Evolutionary conservation across 257 asterid genomes (phyloP).

Genomic region (Cinchona pubescens): DNA sequence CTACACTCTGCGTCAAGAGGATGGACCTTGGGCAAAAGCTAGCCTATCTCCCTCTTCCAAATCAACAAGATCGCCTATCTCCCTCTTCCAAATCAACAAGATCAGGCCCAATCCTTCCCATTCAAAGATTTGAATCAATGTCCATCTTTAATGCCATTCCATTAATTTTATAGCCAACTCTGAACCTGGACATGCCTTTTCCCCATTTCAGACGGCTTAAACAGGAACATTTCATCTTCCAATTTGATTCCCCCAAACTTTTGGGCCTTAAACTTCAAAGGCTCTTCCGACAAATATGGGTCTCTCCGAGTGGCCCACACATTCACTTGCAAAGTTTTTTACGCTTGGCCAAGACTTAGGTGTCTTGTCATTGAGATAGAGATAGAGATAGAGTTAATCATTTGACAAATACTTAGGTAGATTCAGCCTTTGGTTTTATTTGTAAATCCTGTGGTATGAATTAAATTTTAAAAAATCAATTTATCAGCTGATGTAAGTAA

Average conservation of each 20-base stretch:
- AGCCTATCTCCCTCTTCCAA: slow-evolving; percentile 2
- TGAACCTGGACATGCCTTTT: slow-evolving; percentile 10
- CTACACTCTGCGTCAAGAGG: too few relatives aligned
- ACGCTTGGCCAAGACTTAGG: too few relatives aligned
- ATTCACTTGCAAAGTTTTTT: slow-evolving; percentile 32
- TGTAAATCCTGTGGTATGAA: too few relatives aligned
- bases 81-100: background rate
- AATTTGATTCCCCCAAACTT: slow-evolving; percentile 14
- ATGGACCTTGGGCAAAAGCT: background rate
- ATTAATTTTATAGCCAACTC: background rate
- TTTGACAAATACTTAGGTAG: too few relatives aligned
- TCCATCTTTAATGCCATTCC: background rate
- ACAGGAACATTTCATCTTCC: background rate
- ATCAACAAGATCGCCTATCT: background rate
- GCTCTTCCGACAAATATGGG: slow-evolving; percentile 22
- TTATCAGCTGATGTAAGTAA: too few relatives aligned
- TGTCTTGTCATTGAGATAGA: too few relatives aligned
- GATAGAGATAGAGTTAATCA: too few relatives aligned
- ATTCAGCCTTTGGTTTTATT: too few relatives aligned
- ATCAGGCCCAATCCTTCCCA: slow-evolving; percentile 7
- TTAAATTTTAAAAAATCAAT: too few relatives aligned
- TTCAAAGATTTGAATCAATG: slow-evolving; percentile 6
- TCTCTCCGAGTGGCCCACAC: slow-evolving; percentile 33
- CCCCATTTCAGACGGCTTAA: slow-evolving; percentile 2
- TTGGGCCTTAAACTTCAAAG: slow-evolving; percentile 27